Base-by-base conservation (phyloP, 768 basidiomycete genomes). In the Mycena belliarum region DNA sequence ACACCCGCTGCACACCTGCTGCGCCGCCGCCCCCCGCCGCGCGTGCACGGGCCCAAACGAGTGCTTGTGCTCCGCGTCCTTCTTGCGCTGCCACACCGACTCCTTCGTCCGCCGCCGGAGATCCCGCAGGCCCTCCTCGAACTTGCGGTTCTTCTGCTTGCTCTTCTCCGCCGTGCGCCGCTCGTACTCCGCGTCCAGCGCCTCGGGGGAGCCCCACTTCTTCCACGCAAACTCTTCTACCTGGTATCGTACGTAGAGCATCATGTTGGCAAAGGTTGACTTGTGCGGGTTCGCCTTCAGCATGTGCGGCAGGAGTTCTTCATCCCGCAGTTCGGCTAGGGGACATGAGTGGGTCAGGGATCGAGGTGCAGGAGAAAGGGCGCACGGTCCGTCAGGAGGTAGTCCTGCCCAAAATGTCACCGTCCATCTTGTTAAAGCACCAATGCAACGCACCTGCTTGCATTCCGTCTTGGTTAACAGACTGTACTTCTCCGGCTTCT, bases 401-500 rank as follows among this genome's bases (percentile, higher is more conserved):
- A 98, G 74, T 98, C 96, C 89, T 93, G 23, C 20, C 14, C n/a
- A 8, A 21, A 21, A 21, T 32, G 32, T 44, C 8, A 56, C 44
- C 21, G 7, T 43, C 4, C 25, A 38, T n/a, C n/a, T 18, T 6
- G 16, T 5, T 5, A 35, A 9, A 7, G 33, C 26, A 15, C 21
- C 29, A n/a, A 33, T 10, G 18, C 29, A 25, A 15, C 47, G 3
- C 9, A 56, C 55, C 55, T 52, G 68, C 29, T 95, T 97, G 73
- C 96, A 98, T 74, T 99, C 97, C 0, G 97, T 98, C 77, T 99
- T 99, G 7, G 97, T 99, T 55, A 99, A 73, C 8, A 99, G 78
- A 69, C 93, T 92, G 69, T 97, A 99, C 72, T 88, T 92, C 66
- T 98, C 95, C 8, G 95, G 92, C 53, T 85, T 81, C 57, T 88